Percentiles rank a stretch among this genome's conserved stretches.
These are phyloP conservation scores for Leccinum pellstonianum DNA, from an alignment of 768 basidiomycete species.

Conservation along the genomic window DNA sequence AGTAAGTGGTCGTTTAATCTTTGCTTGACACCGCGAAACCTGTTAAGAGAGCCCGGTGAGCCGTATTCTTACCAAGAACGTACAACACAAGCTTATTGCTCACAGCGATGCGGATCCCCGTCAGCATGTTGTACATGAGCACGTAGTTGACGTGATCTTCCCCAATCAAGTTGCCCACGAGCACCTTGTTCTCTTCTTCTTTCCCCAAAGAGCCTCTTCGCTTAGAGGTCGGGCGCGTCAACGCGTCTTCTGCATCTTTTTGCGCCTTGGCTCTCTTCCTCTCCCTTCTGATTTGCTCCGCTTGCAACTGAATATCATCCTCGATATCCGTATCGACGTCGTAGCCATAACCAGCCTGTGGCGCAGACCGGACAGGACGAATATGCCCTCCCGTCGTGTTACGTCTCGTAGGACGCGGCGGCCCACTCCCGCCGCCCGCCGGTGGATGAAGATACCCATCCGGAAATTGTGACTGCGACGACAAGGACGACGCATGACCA, in stretches of 20 bases:
- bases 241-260: conserved; percentile 58
- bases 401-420: conserved; percentile 50
- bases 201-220: conserved; percentile 24
- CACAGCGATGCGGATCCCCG: conserved; percentile 93
- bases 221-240: conserved; percentile 37
- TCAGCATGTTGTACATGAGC: conserved; percentile 99
- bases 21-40: conserved; percentile 96
- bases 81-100: conserved; percentile 27
- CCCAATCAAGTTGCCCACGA: conserved; percentile 96
- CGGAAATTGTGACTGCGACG: conserved; percentile 29
- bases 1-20: conserved; percentile 81
- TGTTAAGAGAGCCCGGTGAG: conserved; percentile 30
- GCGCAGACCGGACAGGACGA: conserved; percentile 29
- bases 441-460: conserved; percentile 59
- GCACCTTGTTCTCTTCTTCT: conserved; percentile 52
- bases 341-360: conserved; percentile 36
- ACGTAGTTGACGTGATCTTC: conserved; percentile 99
- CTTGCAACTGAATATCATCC: conserved; percentile 79
- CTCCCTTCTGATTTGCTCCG: conserved; percentile 82
- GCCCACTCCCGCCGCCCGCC: conserved; percentile 12
- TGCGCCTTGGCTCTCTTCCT: conserved; percentile 72
- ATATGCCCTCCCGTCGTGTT: conserved; percentile 66
- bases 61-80: not conserved
- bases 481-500: conserved; percentile 22
- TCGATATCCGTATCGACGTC: conserved; percentile 41